Conservation (phyloP, 345 rosid species). For the Garcia nutans region DNA sequence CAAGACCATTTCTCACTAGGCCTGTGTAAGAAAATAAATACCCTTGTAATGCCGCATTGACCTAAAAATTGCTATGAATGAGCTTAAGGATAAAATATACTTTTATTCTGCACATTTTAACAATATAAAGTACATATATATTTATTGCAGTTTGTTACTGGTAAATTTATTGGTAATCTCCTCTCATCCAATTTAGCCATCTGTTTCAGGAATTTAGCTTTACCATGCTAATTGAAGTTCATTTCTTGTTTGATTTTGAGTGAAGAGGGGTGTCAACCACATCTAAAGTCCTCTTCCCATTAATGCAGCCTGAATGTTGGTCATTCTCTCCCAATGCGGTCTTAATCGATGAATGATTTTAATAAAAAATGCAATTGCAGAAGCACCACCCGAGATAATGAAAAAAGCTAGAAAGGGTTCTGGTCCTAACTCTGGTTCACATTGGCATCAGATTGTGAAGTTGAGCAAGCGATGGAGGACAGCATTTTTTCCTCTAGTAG, state of each 20-base stretch:
- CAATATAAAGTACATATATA: no score
- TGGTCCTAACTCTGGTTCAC: slow-evolving; percentile 16
- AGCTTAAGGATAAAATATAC: neutral
- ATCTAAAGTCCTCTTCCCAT: slow-evolving; percentile 18
- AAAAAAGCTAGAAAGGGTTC: slow-evolving; percentile 22
- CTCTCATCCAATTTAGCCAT: no score
- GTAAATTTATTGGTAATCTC: no score
- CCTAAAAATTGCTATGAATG: neutral
- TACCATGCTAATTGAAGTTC: neutral
- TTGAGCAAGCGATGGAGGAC: neutral
- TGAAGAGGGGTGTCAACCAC: neutral
- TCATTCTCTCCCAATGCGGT: neutral
- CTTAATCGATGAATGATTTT: neutral
- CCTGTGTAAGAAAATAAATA: no score
- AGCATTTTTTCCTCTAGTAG: slow-evolving; percentile 6
- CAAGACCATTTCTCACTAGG: no score
- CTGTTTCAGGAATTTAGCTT: no score
- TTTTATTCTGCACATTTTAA: neutral
- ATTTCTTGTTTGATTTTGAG: neutral
- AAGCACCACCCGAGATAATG: slow-evolving; percentile 19
- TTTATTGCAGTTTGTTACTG: no score
- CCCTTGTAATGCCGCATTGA: no score
- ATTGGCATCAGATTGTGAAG: neutral
- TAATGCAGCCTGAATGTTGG: neutral
- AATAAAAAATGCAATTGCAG: slow-evolving; percentile 18